Evolutionary conservation across 2,329 filamentous ascomycete species (phyloP).

Genomic region (Fusarium sp.): DNA sequence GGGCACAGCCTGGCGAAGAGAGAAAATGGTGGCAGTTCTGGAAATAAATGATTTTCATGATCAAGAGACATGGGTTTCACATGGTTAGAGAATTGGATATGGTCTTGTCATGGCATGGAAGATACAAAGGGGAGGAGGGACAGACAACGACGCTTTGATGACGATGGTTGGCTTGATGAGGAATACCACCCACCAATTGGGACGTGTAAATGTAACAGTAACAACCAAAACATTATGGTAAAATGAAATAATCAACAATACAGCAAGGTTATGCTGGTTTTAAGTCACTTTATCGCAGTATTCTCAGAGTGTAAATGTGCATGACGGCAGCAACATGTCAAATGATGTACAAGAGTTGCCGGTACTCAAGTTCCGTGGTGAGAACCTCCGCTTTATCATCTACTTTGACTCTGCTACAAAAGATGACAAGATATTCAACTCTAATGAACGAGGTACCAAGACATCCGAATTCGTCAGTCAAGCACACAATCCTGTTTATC

Average conservation of each 20-base stretch:
- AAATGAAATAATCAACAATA: slow-evolving; percentile 4
- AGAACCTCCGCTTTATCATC: neutral
- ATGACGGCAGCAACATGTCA: neutral
- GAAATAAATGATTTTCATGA: slow-evolving; percentile 54
- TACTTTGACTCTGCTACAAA: neutral
- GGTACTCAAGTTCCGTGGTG: neutral
- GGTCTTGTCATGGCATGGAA: slow-evolving; percentile 7
- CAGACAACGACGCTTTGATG: slow-evolving; percentile 2
- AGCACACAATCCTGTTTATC: too few relatives aligned
- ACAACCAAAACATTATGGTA: slow-evolving; percentile 6
- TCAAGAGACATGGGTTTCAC: neutral
- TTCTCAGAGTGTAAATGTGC: neutral
- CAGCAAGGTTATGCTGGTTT: slow-evolving; percentile 1
- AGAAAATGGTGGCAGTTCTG: slow-evolving; percentile 71
- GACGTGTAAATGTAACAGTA: slow-evolving; percentile 19
- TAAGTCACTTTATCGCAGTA: neutral
- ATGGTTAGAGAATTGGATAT: neutral
- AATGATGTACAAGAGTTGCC: neutral
- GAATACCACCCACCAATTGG: slow-evolving; percentile 13
- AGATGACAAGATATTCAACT: neutral
- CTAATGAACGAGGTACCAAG: neutral
- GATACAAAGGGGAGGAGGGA: neutral
- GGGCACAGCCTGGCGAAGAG: slow-evolving; percentile 45
- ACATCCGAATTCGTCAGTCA: neutral
- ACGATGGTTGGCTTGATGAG: slow-evolving; percentile 20